Conservation (phyloP, 2,329 filamentous ascomycete species). For the Boeremia exigua region DNA sequence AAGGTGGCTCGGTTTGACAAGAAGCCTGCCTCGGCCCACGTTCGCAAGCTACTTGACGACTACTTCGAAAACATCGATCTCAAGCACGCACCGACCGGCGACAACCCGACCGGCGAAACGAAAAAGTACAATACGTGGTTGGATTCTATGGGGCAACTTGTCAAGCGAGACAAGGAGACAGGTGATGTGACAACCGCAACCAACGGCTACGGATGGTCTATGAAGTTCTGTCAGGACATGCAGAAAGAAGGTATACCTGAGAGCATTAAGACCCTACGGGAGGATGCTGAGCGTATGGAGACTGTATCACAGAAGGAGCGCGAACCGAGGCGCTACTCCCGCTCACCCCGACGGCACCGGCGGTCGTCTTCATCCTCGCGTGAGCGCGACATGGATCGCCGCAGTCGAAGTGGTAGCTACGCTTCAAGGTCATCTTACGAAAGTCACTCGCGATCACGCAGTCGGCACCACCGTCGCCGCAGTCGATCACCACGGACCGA, state of each 20-base stretch:
- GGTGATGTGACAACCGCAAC: slow-evolving; percentile 70
- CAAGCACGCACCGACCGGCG: slow-evolving; percentile 56
- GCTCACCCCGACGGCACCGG: slow-evolving; percentile 20
- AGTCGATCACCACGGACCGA: slow-evolving; percentile 18
- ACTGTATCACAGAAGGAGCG: slow-evolving; percentile 15
- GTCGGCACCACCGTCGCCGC: slow-evolving; percentile 18
- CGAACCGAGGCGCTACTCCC: slow-evolving; percentile 16
- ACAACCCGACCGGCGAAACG: slow-evolving; percentile 41
- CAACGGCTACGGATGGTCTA: slow-evolving; percentile 89
- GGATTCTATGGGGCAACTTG: slow-evolving; percentile 75
- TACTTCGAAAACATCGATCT: slow-evolving; percentile 67
- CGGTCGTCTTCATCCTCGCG: slow-evolving; percentile 27
- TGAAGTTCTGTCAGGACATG: slow-evolving; percentile 81
- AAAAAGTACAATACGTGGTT: slow-evolving; percentile 58
- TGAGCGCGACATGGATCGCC: slow-evolving; percentile 17
- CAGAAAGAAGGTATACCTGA: slow-evolving; percentile 53
- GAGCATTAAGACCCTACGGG: slow-evolving; percentile 29
- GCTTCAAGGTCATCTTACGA: slow-evolving; percentile 26
- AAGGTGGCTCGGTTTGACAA: slow-evolving; percentile 68
- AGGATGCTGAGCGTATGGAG: slow-evolving; percentile 27
- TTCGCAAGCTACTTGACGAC: slow-evolving; percentile 73
- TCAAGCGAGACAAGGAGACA: slow-evolving; percentile 69
- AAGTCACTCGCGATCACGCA: slow-evolving; percentile 25
- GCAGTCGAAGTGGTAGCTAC: slow-evolving; percentile 22
- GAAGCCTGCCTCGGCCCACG: slow-evolving; percentile 67